Evolutionary conservation across 345 rosid genomes (phyloP).

Genomic region (Acer campestre): DNA sequence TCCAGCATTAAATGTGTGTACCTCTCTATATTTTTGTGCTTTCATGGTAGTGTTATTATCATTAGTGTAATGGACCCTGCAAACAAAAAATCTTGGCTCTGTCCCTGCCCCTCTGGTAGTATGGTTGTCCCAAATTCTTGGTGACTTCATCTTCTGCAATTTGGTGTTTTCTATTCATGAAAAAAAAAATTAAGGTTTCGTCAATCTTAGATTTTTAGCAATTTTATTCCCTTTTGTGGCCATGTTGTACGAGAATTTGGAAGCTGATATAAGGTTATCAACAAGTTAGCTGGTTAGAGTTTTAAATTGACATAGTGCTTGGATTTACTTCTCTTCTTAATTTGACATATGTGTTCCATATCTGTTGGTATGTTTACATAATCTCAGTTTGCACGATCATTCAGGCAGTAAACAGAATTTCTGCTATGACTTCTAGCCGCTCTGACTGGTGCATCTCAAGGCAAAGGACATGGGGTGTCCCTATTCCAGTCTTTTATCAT

Average conservation of each 20-base stretch:
- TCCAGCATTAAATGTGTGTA: neutral
- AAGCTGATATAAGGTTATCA: neutral
- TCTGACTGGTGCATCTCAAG: conserved; percentile 98
- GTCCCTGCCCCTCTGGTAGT: neutral
- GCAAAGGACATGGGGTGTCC: conserved; percentile 98
- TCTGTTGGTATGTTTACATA: conserved; percentile 8
- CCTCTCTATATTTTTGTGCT: conserved; percentile 5
- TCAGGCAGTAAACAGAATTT: conserved; percentile 89
- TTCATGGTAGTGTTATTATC: neutral
- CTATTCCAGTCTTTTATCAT: conserved; percentile 91
- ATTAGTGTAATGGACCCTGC: neutral
- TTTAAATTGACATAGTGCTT: neutral
- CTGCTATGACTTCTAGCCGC: conserved; percentile 90
- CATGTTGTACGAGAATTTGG: neutral
- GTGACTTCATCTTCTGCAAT: neutral
- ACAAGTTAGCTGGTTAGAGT: neutral
- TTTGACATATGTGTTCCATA: neutral
- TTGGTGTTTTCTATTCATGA: neutral
- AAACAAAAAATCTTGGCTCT: too few relatives aligned
- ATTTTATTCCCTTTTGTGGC: neutral
- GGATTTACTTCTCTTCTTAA: conserved; percentile 11
- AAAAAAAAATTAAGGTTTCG: neutral
- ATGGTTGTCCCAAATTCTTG: neutral
- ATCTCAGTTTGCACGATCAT: conserved; percentile 20
- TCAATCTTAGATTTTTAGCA: neutral